Evolutionary conservation across 139 green algal species (phyloP).

Genomic region (Chlamydomonas applanata): DNA sequence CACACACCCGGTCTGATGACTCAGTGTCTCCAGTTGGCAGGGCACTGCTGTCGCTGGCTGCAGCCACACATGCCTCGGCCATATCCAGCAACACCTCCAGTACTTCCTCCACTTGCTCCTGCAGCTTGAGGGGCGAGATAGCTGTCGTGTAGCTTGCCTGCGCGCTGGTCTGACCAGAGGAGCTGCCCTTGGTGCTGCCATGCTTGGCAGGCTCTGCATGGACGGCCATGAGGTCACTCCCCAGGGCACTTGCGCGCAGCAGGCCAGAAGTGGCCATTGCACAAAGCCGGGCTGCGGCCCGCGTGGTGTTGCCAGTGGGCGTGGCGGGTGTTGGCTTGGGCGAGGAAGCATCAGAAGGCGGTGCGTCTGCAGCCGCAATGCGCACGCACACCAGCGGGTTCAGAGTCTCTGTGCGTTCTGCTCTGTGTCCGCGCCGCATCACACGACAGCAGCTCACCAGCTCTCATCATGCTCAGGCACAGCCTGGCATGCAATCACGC

Average conservation of each 20-base stretch:
- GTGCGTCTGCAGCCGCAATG: not conserved
- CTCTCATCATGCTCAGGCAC: no score
- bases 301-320: not conserved
- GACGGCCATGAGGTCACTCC: not conserved
- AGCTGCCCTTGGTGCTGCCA: not conserved
- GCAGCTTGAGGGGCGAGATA: not conserved
- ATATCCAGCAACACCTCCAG: conserved; percentile 34
- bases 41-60: not conserved
- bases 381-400: not conserved
- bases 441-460: no score
- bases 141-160: no score
- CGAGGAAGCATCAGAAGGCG: not conserved
- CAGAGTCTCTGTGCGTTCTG: no score
- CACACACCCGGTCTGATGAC: no score
- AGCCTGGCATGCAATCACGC: no score
- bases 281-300: conserved; percentile 1
- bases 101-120: conserved; percentile 12
- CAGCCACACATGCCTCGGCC: conserved; percentile 24
- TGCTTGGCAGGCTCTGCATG: not conserved
- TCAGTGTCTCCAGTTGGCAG: not conserved
- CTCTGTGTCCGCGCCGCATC: no score
- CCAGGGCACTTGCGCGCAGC: not conserved
- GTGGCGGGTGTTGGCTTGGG: not conserved
- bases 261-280: conserved; percentile 4
- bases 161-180: not conserved